Evolutionary conservation across 1,284 basidiomycete species (phyloP), one percentile per base, ranked within the genome.

Genomic region (Ustilago nuda): DNA sequence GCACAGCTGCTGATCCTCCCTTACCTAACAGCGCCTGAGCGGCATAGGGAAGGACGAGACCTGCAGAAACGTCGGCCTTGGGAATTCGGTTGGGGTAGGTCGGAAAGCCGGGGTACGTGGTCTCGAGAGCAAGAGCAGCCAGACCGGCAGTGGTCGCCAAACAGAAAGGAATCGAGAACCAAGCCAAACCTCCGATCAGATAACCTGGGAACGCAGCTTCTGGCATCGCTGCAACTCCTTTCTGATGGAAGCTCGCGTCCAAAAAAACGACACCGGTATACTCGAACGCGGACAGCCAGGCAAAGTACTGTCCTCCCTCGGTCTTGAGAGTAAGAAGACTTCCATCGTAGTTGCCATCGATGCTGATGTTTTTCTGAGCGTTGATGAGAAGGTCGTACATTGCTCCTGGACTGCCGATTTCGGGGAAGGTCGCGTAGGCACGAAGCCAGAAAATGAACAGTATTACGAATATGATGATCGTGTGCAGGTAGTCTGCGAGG

Each of bases 381-480:
- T 51, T 58, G 45, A 62, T 37, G 9, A 82, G 60, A 23, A 72
- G 62, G n/a, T 80, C 62, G 56, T 77, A 82, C 78, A 82, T 80
- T 41, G 55, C 62, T 9, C 60, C 61, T 1, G 81, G 78, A 23
- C 69, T 74, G 9, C 81, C 81, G 51, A 82, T 73, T 8, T 72
- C 60, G 4, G 73, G 69, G 67, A 72, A 72, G 9, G 81, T 82
- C 19, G 77, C 69, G 57, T 81, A 82, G 13, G 76, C 69, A 6
- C 66, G 54, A 48, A 82, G 63, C 66, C 70, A 81, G 53, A 82
- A 64, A 41, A 73, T 58, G 59, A 81, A 81, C 23, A 82, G 66
- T 55, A 82, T 80, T 48, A 82, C 61, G 50, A 82, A 82, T 69
- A 82, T 81, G 73, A 82, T 78, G 54, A 80, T 61, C 6, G 81